Conservation (phyloP, 805 yeast species). For the Suhomyces pyralidae region DNA sequence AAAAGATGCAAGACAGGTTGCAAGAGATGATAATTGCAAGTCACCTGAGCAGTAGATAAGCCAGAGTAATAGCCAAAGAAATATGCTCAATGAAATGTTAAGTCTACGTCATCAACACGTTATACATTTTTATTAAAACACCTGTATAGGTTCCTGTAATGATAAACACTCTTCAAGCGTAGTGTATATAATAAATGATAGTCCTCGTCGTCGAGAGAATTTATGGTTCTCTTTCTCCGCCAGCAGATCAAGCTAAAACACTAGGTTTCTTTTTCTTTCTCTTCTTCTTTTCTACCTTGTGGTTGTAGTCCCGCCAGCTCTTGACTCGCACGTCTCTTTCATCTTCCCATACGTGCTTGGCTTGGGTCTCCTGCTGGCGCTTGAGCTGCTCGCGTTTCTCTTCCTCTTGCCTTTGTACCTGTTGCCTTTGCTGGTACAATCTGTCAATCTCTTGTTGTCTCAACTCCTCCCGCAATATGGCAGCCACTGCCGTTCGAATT, state of each 20-base stretch:
- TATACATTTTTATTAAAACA: not conserved
- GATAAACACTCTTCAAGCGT: too few relatives aligned
- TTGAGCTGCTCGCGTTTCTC: conserved; percentile 29
- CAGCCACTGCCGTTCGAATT: conserved; percentile 38
- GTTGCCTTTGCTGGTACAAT: conserved; percentile 26
- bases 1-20: not conserved
- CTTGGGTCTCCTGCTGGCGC: conserved; percentile 30
- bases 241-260: conserved; percentile 35
- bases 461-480: conserved; percentile 39
- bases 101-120: not conserved
- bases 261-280: conserved; percentile 34
- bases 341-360: conserved; percentile 59
- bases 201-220: not conserved
- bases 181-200: too few relatives aligned
- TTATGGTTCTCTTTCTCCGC: not conserved
- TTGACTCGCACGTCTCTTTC: conserved; percentile 54
- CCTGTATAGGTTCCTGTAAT: not conserved
- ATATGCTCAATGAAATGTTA: not conserved
- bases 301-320: conserved; percentile 55
- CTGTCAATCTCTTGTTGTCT: conserved; percentile 27
- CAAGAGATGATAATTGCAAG: not conserved
- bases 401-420: conserved; percentile 21
- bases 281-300: conserved; percentile 45
- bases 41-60: not conserved
- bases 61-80: not conserved